Base-by-base conservation (phyloP, 192 early-diverging fungal species). In the Backusella sp. region DNA sequence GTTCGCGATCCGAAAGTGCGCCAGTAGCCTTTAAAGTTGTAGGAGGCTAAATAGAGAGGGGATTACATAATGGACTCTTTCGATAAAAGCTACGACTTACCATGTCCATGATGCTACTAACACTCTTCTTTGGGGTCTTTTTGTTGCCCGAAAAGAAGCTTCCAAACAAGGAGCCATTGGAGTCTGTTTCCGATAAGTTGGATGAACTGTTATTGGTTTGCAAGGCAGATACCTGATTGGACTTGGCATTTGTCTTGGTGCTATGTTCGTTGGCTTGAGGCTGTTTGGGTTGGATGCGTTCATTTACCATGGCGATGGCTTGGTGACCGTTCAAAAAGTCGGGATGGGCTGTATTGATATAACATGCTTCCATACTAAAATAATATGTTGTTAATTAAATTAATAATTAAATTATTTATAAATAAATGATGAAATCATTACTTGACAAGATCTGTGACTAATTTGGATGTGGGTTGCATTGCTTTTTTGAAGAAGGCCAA, bases 331-430 rank as follows among this genome's bases (percentile, higher is more conserved):
- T 96, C 81, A 99, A 88, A 85, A 99, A 99, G 78, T 99, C 97
- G 6, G 97, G 97, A 79, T 99, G 98, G 6, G 89, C 97, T 12
- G 98, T 99, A 88, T 99, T 99, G 85, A 99, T 92, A 83, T 99
- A 99, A 80, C 91, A 91, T 21, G 93, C 88, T 85, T 99, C 98
- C 89, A 96, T 97, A 23, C 89, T 93, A 80, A 36, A 80, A 36
- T 1, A 53, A 28, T 32, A 32, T 62, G 30, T 9, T 9, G 1
- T 52, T 7, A 34, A 41, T n/a, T 9, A 17, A 30, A 23, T 14
- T 26, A 41, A 41, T 30, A 36, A 11, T 1, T 32, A 46, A 46
- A 28, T 4, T 30, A 23, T 11, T 14, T 66, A 9, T 32, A 32
- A 3, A 32, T 32, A 32, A 32, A 32, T 32, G 2, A 34, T 17